Base-by-base conservation (phyloP, 2,329 filamentous ascomycete genomes). In the Tricladium varicosporioides region DNA sequence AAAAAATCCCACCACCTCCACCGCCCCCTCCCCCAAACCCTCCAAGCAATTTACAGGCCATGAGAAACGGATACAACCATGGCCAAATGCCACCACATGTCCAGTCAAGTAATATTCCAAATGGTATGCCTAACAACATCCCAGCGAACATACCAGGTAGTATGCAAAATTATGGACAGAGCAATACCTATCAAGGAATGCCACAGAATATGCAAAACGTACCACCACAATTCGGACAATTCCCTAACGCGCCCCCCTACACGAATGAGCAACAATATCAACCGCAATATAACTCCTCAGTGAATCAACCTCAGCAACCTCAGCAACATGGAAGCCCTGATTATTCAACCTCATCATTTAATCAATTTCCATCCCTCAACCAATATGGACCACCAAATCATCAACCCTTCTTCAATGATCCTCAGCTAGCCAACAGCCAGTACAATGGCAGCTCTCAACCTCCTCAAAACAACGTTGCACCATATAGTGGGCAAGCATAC, bases 371-470 rank as follows among this genome's bases (percentile, higher is more conserved):
- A 36, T 5, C 13, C n/a, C 36, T 45, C 9, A 22, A 13, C 32
- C 48, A 52, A 27, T 54, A 54, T 47, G 52, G 51, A 22, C 51
- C 48, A 14, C 45, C 32, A 15, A 11, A 18, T 13, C 44, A 51
- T 48, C 33, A 31, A 22, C 51, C 48, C 2, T 52, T 48, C 27
- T 27, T 36, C 43, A 51, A 54, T 44, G 51, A 48, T 9, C 49
- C 44, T 27, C 22, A 27, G 8, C 54, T 49, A 32, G 22, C 51
- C 2, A 45, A 49, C n/a, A 22, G 33, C 16, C 50, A 45, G 10
- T 60, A 60, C 45, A 56, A 52, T 5, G 47, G 43, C 40, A 33
- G 13, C 13, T 59, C 59, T 48, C 58, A 56, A 16, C 53, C 53
- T 16, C 53, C 61, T 10, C 61, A 62, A 44, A 53, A 51, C 2